These are phyloP conservation scores for Gossypium arboreum DNA, from an alignment of 345 rosid genomes.

Conservation along the genomic window DNA sequence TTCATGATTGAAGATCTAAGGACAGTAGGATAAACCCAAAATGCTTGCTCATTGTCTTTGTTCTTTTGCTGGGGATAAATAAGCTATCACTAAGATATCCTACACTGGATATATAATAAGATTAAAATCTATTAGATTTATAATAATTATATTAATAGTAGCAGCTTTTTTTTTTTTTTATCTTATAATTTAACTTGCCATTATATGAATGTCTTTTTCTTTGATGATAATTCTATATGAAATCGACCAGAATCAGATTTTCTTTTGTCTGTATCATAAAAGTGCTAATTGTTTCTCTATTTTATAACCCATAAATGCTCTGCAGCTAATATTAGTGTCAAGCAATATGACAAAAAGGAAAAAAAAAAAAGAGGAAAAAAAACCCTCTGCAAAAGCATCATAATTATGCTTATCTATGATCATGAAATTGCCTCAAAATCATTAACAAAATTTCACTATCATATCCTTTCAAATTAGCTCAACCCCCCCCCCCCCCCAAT, in stretches of 20 bases:
- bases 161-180: neutral
- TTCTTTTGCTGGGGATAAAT: constrained; percentile 16
- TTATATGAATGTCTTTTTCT: constrained; percentile 29
- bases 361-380: neutral
- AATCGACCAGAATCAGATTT: constrained; percentile 29
- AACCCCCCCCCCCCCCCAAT: neutral
- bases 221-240: constrained; percentile 18
- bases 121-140: constrained; percentile 14
- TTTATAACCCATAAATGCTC: constrained; percentile 23
- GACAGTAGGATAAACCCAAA: constrained; percentile 23
- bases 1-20: constrained; percentile 22
- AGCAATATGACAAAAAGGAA: neutral
- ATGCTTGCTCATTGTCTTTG: constrained; percentile 21
- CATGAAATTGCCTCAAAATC: neutral
- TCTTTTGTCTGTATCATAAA: constrained; percentile 31
- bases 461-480: neutral
- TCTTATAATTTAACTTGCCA: constrained; percentile 3
- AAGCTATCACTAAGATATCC: constrained; percentile 14
- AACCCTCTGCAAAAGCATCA: neutral
- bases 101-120: neutral
- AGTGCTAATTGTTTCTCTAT: constrained; percentile 23
- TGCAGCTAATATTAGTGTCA: constrained; percentile 19
- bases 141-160: neutral
- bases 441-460: constrained; percentile 1
- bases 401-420: neutral